These are phyloP conservation scores for Aspergillus haitiensis DNA, from an alignment of 495 filamentous ascomycete species.

Conservation along the genomic window DNA sequence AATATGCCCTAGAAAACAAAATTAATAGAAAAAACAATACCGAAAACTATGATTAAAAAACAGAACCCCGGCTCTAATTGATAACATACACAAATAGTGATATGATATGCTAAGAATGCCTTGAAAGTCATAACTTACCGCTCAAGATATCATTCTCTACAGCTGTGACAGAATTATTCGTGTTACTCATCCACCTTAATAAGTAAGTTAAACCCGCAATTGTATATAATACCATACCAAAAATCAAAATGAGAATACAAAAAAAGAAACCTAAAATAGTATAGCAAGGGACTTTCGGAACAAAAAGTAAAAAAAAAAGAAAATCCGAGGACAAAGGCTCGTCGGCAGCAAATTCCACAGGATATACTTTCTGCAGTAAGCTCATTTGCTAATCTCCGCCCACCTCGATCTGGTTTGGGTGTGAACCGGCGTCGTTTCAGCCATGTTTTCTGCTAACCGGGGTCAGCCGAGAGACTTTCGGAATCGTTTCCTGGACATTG, in stretches of 20 bases:
- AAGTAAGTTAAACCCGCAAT: conserved; percentile 7
- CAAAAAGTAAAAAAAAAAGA: neutral
- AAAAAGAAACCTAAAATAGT: conserved; percentile 3
- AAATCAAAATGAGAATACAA: conserved; percentile 1
- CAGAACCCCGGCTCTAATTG: too few relatives aligned
- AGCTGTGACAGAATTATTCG: conserved; percentile 1
- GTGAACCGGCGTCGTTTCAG: conserved; percentile 27
- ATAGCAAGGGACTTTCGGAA: neutral
- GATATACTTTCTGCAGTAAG: conserved; percentile 24
- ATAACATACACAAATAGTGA: too few relatives aligned
- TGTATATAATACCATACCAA: neutral
- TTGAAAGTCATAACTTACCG: neutral
- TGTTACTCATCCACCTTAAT: conserved; percentile 11
- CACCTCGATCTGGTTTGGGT: conserved; percentile 34
- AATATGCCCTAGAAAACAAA: too few relatives aligned
- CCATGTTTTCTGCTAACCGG: conserved; percentile 25
- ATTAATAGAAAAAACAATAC: too few relatives aligned
- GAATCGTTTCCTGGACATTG: conserved; percentile 25
- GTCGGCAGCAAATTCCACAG: conserved; percentile 44
- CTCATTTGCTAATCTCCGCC: conserved; percentile 23
- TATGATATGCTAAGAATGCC: too few relatives aligned
- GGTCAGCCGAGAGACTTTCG: conserved; percentile 31
- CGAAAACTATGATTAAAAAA: too few relatives aligned
- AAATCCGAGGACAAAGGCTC: conserved; percentile 7
- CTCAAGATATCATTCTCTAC: too few relatives aligned